A percentile compares a stretch with the other conserved stretches of the same genome.
Conservation (phyloP, 805 yeast genomes). For the Candida maltosa region DNA sequence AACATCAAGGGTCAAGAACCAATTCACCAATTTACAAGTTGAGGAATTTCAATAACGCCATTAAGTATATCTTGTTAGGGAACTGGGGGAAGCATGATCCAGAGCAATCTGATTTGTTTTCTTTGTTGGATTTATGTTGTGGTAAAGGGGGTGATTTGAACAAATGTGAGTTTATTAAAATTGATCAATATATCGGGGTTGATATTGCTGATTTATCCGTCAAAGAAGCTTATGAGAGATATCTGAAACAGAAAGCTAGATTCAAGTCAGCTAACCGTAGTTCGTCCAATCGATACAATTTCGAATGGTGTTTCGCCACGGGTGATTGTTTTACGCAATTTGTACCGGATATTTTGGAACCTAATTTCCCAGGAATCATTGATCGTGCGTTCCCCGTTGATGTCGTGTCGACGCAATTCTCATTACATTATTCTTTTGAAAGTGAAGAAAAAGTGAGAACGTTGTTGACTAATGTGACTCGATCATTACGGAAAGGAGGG, state of each 20-base stretch:
- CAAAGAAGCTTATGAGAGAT: conserved; percentile 78
- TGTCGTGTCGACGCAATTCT: conserved; percentile 85
- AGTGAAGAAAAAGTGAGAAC: conserved; percentile 74
- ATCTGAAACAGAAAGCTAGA: conserved; percentile 46
- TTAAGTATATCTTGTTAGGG: conserved; percentile 80
- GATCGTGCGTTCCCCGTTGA: conserved; percentile 80
- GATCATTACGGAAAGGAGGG: conserved; percentile 79
- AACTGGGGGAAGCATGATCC: conserved; percentile 41
- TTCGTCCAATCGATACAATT: conserved; percentile 50
- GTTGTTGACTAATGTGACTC: conserved; percentile 70
- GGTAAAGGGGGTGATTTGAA: conserved; percentile 98
- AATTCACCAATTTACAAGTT: conserved; percentile 82
- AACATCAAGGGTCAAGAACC: conserved; percentile 55
- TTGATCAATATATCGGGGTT: conserved; percentile 80
- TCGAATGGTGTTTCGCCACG: conserved; percentile 80
- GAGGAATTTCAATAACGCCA: conserved; percentile 86
- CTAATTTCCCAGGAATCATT: conserved; percentile 55
- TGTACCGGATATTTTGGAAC: conserved; percentile 61
- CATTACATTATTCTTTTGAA: conserved; percentile 92
- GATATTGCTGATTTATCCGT: conserved; percentile 90
- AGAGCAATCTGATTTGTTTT: conserved; percentile 26
- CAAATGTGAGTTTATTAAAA: conserved; percentile 76
- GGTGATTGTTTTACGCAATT: conserved; percentile 86
- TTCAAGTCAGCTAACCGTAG: conserved; percentile 29
- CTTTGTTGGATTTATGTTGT: conserved; percentile 83